Base-by-base conservation (phyloP, 768 basidiomycete species). In the Lactarius indigo region DNA sequence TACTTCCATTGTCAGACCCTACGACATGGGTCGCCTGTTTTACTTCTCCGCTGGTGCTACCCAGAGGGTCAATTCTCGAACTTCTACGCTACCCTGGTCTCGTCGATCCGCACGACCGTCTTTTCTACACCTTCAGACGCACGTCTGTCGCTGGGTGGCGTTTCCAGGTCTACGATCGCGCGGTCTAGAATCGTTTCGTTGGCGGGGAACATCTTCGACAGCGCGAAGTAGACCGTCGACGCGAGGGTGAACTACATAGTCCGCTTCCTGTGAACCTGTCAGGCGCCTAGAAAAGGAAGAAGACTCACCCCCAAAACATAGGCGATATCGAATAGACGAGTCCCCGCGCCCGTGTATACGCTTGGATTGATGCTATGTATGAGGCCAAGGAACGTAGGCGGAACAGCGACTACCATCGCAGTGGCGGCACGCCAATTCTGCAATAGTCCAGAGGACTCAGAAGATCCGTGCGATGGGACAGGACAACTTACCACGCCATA, bases 401-500 rank as follows among this genome's bases (percentile, higher is more conserved):
- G 80, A 0, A 92, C 85, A 3, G 90, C 85, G 62, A 85, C 75
- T 30, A 94, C 73, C 15, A 94, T 76, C 0, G 92, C 85, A 1
- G 84, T 81, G 5, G 84, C 81, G 2, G 92, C 92, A 30, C 92
- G 82, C 90, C 92, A 93, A 76, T 96, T 95, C 89, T 92, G 60
- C 23, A 23, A 57, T n/a, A 44, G 33, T 9, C 26, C 12, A 55
- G 30, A 33, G 50, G 3, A 23, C 10, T n/a, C 10, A 41, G 23
- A 23, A 58, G n/a, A n/a, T n/a, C 35, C 30, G 33, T n/a, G 56
- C 50, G 26, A 54, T 54, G 30, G 69, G 35, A 39, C 52, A 9
- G 69, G 35, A 39, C 52, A 9, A 80, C 87, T 69, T 72, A 91
- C 91, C 59, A 89, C 81, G 60, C 93, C 93, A 54, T 80, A 80